Conservation (phyloP, 345 rosid genomes). For the Camelina sativa region DNA sequence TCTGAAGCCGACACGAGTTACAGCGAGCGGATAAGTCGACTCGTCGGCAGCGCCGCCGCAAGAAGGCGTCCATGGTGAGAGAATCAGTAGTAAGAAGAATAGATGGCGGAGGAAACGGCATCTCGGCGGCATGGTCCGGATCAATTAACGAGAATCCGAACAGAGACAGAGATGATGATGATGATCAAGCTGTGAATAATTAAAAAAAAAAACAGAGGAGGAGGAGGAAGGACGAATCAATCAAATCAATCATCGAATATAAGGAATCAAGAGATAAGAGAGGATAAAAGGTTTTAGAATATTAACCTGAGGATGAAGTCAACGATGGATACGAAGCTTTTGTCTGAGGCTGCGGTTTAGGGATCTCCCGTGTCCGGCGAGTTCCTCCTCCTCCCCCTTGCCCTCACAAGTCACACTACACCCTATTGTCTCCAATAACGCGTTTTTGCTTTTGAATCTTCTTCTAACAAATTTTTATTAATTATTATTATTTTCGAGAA, state of each 20-base stretch:
- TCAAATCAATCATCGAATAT: background rate
- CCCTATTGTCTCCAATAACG: background rate
- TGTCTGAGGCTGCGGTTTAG: constrained; percentile 37
- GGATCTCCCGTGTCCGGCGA: constrained; percentile 39
- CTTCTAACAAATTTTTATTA: background rate
- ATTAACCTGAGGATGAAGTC: constrained; percentile 36
- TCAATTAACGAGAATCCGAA: background rate
- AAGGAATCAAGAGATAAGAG: constrained; percentile 24
- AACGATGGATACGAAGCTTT: constrained; percentile 46
- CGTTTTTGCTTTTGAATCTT: constrained; percentile 11
- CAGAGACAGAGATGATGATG: constrained; percentile 15
- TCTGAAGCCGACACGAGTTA: constrained; percentile 32
- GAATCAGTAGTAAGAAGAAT: constrained; percentile 22
- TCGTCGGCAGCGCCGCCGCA: constrained; percentile 19
- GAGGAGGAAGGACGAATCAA: background rate
- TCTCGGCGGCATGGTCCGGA: constrained; percentile 22
- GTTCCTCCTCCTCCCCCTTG: constrained; percentile 4
- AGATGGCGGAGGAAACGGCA: constrained; percentile 36
- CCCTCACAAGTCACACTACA: background rate
- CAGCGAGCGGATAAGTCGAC: background rate
- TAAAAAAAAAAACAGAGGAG: background rate
- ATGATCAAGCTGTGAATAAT: constrained; percentile 1
- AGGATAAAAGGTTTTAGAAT: background rate
- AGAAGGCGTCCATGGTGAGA: constrained; percentile 30
- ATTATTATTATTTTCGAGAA: too few relatives aligned